Conservation (phyloP, 805 yeast species). For the Spathaspora girioi region DNA sequence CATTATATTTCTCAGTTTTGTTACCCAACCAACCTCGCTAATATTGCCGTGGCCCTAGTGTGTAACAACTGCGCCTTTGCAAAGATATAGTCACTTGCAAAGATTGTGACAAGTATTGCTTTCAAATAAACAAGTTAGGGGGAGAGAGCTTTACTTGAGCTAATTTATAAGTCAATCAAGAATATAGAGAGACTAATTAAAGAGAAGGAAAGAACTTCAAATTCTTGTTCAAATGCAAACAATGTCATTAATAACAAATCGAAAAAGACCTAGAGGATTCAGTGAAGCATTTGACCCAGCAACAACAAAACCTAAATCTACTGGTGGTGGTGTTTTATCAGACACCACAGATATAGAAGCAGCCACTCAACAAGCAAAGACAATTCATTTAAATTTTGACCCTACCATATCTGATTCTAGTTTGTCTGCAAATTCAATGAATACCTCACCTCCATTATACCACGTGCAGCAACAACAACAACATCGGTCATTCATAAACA, state of each 20-base stretch:
- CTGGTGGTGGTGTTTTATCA: not conserved
- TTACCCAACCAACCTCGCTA: not conserved
- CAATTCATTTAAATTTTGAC: slow-evolving; percentile 3
- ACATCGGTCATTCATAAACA: not conserved
- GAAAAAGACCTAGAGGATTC: slow-evolving; percentile 45
- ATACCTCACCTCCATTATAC: slow-evolving; percentile 4
- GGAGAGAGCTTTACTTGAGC: not conserved
- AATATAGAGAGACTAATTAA: not conserved
- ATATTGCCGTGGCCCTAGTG: not conserved
- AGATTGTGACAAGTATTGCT: not conserved
- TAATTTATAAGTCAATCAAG: not conserved
- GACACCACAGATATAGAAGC: not conserved
- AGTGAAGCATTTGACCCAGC: slow-evolving; percentile 33
- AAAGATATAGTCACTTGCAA: not conserved
- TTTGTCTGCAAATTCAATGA: slow-evolving; percentile 3
- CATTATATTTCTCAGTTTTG: not conserved
- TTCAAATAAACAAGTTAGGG: not conserved
- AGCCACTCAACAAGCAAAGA: not conserved
- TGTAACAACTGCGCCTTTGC: not conserved
- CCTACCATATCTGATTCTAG: slow-evolving; percentile 3
- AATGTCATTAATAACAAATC: slow-evolving; percentile 36
- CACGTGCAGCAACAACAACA: not conserved
- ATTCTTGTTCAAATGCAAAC: not conserved
- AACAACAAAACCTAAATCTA: slow-evolving; percentile 2
- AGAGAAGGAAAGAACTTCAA: not conserved